These are phyloP conservation scores for Drechslera avenae DNA, from an alignment of 2,329 filamentous ascomycete genomes.

Conservation along the genomic window DNA sequence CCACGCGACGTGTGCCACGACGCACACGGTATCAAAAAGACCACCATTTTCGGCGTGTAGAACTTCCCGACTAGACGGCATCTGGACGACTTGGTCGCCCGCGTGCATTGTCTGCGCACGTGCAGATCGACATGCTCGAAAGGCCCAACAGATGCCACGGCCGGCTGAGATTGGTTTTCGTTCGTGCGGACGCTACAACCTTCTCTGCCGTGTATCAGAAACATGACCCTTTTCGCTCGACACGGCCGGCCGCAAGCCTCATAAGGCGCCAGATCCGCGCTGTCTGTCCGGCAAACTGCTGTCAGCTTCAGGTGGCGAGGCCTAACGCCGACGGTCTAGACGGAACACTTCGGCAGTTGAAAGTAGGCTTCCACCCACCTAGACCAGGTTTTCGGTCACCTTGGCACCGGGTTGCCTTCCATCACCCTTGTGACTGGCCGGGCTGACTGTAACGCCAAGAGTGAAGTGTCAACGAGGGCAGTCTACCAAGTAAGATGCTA, in stretches of 20 bases:
- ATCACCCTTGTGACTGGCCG: conserved; percentile 14
- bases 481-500: conserved; percentile 34
- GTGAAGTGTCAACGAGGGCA: conserved; percentile 13
- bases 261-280: conserved; percentile 24
- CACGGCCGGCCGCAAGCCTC: conserved; percentile 21
- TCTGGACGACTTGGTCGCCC: no score
- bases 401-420: conserved; percentile 15
- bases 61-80: background rate
- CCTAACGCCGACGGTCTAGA: conserved; percentile 26
- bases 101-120: conserved; percentile 16
- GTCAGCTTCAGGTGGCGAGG: conserved; percentile 18
- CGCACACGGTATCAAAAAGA: conserved; percentile 12
- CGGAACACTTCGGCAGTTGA: conserved; percentile 30
- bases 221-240: conserved; percentile 20
- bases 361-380: conserved; percentile 14
- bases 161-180: conserved; percentile 16
- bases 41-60: conserved; percentile 1
- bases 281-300: conserved; percentile 20
- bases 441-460: conserved; percentile 20
- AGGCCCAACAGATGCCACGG: conserved; percentile 20
- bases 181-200: conserved; percentile 19
- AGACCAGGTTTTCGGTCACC: conserved; percentile 20
- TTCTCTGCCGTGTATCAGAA: conserved; percentile 17
- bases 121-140: conserved; percentile 25
- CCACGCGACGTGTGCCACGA: conserved; percentile 23